Base-by-base conservation (phyloP, 305 asterid species). In the Andrographis paniculata region DNA sequence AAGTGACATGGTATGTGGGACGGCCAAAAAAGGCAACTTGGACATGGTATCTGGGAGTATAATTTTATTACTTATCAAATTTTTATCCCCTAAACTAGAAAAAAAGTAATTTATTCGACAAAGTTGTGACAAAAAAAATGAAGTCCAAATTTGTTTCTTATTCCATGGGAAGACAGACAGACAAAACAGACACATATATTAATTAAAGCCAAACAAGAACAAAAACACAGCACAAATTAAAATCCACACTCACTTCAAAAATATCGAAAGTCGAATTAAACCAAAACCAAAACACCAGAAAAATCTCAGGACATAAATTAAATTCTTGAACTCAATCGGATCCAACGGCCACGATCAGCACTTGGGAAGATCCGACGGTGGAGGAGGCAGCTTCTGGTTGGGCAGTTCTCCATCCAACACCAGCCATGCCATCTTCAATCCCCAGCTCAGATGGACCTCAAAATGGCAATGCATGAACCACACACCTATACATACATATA, bases 401-500 rank as follows among this genome's bases (percentile, higher is more conserved):
- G 42, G 69, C 40, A 45, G 28, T 50, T 73, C 55, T 50, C 84
- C 84, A 36, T 76, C 66, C 62, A 45, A 21, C 16, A 72, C 78
- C 23, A 72, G 45, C 84, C 84, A 76, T 9, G 69, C 76, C 76
- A 70, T 76, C 59, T 70, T 70, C 66, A 76, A 41, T 4, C 78
- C 84, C 84, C 80, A 76, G 55, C 80, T 67, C 40, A 72, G 67
- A 44, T 76, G 80, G 0, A 70, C 73, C 67, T 72, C 84, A 55
- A 76, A 54, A 68, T 75, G 83, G 54, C 83, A 75, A 21, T 75
- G 79, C 79, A 76, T 69, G 42, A 72, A 72, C 84, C 84, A 76
- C 11, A 64, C 84, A 28, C 78, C 84, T 50, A 15, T 1, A 10
- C 1, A 42, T 18, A 4, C 7, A 44, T 44, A 3, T n/a, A 33